Evolutionary conservation across 2,329 filamentous ascomycete species (phyloP).

Genomic region (Colletotrichum noveboracense): DNA sequence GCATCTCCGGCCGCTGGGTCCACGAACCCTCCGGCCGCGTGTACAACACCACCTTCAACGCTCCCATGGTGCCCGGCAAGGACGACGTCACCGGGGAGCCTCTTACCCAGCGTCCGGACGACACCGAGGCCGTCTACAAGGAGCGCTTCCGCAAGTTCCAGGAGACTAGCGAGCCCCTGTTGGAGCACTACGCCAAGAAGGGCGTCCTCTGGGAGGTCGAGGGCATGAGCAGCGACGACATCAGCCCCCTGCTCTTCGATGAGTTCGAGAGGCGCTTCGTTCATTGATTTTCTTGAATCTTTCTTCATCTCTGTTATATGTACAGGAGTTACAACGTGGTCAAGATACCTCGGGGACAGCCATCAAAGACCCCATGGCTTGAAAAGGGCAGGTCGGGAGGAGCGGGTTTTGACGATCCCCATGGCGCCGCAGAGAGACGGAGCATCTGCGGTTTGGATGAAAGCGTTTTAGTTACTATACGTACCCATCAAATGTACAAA

Average conservation of each 20-base stretch:
- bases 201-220: conserved; percentile 87
- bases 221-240: conserved; percentile 92
- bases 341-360: conserved; percentile 20
- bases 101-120: conserved; percentile 82
- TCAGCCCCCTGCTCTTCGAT: conserved; percentile 83
- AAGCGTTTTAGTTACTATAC: background rate
- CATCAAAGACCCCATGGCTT: conserved; percentile 19
- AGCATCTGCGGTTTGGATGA: background rate
- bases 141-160: conserved; percentile 82
- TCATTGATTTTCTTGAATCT: conserved; percentile 19
- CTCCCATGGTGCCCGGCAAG: conserved; percentile 77
- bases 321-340: conserved; percentile 20
- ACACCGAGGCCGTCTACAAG: conserved; percentile 86
- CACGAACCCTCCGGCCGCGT: conserved; percentile 90
- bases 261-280: conserved; percentile 82
- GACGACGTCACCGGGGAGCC: conserved; percentile 93
- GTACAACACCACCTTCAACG: conserved; percentile 94
- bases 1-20: conserved; percentile 92
- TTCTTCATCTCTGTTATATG: background rate
- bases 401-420: background rate
- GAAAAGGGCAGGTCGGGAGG: conserved; percentile 17
- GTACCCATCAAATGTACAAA: conserved; percentile 11
- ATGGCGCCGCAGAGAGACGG: background rate
- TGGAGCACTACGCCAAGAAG: conserved; percentile 87
- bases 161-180: conserved; percentile 81